These are phyloP conservation scores for Aspergillus sp. DNA, from an alignment of 2,329 filamentous ascomycete species.

Conservation along the genomic window DNA sequence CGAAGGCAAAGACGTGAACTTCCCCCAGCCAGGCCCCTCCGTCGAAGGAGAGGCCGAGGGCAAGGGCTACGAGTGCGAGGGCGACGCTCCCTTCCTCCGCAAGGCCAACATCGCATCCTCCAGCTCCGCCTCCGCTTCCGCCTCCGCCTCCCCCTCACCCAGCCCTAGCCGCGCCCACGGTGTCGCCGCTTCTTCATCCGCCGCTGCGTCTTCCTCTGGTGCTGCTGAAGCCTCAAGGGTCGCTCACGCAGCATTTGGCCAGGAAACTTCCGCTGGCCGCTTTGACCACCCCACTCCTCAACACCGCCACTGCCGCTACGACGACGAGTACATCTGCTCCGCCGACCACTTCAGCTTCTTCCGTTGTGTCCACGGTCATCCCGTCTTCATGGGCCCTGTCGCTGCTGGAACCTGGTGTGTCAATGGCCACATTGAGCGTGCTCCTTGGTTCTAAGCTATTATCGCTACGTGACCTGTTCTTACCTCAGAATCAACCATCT, in stretches of 20 bases:
- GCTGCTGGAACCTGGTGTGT: conserved; percentile 37
- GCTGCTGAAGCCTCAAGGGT: background rate
- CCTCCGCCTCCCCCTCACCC: background rate
- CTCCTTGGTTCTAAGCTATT: background rate
- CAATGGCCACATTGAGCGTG: conserved; percentile 23
- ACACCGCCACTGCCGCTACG: conserved; percentile 20
- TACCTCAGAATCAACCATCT: background rate
- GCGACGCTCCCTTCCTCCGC: conserved; percentile 32
- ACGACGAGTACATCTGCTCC: conserved; percentile 35
- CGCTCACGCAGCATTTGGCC: too few species aligned
- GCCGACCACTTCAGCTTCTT: conserved; percentile 33
- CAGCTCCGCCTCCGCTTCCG: conserved; percentile 6
- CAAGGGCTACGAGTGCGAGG: conserved; percentile 36
- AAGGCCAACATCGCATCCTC: too few species aligned
- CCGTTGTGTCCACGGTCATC: conserved; percentile 31
- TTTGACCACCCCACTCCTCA: background rate
- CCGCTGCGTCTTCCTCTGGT: conserved; percentile 13
- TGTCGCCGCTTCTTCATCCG: background rate
- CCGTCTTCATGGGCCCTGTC: conserved; percentile 39
- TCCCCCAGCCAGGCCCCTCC: conserved; percentile 64
- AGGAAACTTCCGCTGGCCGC: too few species aligned
- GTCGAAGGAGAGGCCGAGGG: conserved; percentile 41
- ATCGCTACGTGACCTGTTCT: too few species aligned
- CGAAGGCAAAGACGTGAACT: conserved; percentile 60
- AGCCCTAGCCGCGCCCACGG: background rate